Evolutionary conservation across 169 alveolate genomes (phyloP), one percentile per base, ranked within the genome.

Genomic region (Cryptosporidium tyzzeri): DNA sequence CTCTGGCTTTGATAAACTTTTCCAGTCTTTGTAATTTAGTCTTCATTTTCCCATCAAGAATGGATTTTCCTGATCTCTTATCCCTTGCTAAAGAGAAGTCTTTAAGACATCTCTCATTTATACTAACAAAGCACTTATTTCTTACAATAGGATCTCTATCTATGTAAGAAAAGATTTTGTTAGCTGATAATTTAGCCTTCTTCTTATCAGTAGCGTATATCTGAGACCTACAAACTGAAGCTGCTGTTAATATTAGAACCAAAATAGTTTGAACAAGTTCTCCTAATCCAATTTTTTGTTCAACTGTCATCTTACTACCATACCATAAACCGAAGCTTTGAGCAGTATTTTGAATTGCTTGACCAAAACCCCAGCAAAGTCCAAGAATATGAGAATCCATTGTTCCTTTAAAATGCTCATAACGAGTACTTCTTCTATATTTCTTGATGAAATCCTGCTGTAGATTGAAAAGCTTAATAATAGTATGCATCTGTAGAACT

Each of bases 201-300:
- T 80, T 80, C 29, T 80, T 80, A 39, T 80, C 89, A 14, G 89
- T 80, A 8, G 69, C 89, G 23, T 80, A 80, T 37, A 80, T 59
- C 55, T 80, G 89, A 12, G 89, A 80, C 70, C 89, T 80, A 65
- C 89, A 80, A 1, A 80, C 89, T 3, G 89, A 80, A 21, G 89
- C 89, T 0, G 89, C 89, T 33, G 89, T 65, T 41, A 80, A 16
- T 26, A 80, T 48, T 33, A 80, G 21, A 29, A 70, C 37, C 16
- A 80, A 29, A 39, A 80, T 62, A 1, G 89, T 80, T 39, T 80
- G 89, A 2, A 80, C 75, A n/a, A 80, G 45, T 9, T 80, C 89
- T 4, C 89, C 89, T 7, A 62, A 6, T 10, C 50, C 67, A 26
- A 80, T 23, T 37, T 80, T 80, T 29, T 80, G 69, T 2, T 59